These are phyloP conservation scores for Verticillium nubilum DNA, from an alignment of 2,329 filamentous ascomycete species.

Conservation along the genomic window DNA sequence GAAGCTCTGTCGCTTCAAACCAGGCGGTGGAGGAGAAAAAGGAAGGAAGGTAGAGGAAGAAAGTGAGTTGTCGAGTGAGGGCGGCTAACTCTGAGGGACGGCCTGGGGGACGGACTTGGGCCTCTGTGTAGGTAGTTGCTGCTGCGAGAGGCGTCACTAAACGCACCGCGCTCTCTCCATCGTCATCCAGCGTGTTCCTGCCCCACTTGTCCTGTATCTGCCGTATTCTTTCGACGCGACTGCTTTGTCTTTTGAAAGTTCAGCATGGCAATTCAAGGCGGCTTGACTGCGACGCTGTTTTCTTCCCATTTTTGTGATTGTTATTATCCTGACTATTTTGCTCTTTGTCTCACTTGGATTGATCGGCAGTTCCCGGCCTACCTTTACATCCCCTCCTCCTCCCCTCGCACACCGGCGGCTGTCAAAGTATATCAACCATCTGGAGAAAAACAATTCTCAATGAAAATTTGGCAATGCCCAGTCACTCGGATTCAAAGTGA, in stretches of 20 bases:
- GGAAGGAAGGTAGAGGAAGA: not conserved
- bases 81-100: not conserved
- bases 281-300: not conserved
- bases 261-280: not conserved
- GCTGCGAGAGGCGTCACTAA: not conserved
- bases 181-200: not conserved
- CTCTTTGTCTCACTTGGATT: no score
- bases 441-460: no score
- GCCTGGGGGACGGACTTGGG: not conserved
- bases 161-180: not conserved
- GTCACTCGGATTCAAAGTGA: no score
- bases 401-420: no score
- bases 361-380: no score
- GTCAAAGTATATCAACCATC: no score
- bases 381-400: no score
- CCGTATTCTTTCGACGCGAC: not conserved
- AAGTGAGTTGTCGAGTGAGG: not conserved
- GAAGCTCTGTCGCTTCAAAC: not conserved
- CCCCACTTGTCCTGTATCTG: not conserved
- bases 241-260: not conserved
- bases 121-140: not conserved
- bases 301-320: not conserved
- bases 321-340: no score
- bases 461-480: no score
- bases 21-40: not conserved